These are phyloP conservation scores for Penicillium coprophilum DNA, from an alignment of 495 filamentous ascomycete species.

Conservation along the genomic window DNA sequence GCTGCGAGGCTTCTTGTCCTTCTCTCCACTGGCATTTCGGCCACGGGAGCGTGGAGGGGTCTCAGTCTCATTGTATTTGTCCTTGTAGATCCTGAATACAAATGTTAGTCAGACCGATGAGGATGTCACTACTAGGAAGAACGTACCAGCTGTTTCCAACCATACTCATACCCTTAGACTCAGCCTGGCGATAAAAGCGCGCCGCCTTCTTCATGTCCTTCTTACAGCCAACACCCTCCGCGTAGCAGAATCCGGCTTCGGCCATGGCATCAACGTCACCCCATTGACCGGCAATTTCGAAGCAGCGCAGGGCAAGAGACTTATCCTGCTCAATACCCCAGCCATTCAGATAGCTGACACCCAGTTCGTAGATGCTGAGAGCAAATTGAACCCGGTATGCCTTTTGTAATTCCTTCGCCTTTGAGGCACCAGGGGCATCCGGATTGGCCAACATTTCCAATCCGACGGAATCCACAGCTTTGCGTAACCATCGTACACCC, in stretches of 20 bases:
- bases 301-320: constrained; percentile 80
- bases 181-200: constrained; percentile 84
- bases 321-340: constrained; percentile 97
- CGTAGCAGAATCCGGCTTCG: constrained; percentile 86
- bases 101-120: constrained; percentile 11
- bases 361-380: constrained; percentile 90
- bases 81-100: constrained; percentile 78
- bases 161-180: constrained; percentile 93
- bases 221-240: constrained; percentile 81
- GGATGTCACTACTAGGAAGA: not conserved
- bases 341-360: constrained; percentile 95
- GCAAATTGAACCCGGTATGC: constrained; percentile 88
- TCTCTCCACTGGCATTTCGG: constrained; percentile 35
- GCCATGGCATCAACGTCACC: constrained; percentile 93
- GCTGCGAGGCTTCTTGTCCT: constrained; percentile 57
- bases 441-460: constrained; percentile 82
- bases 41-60: constrained; percentile 38
- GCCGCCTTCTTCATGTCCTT: constrained; percentile 96
- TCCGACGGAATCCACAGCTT: constrained; percentile 81
- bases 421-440: constrained; percentile 59
- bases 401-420: constrained; percentile 65
- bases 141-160: constrained; percentile 95
- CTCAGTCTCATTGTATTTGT: constrained; percentile 84
- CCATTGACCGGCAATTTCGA: constrained; percentile 95
- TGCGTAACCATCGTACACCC: constrained; percentile 85